These are phyloP conservation scores for Lactarius vividus DNA, from an alignment of 768 basidiomycete species.

Conservation along the genomic window DNA sequence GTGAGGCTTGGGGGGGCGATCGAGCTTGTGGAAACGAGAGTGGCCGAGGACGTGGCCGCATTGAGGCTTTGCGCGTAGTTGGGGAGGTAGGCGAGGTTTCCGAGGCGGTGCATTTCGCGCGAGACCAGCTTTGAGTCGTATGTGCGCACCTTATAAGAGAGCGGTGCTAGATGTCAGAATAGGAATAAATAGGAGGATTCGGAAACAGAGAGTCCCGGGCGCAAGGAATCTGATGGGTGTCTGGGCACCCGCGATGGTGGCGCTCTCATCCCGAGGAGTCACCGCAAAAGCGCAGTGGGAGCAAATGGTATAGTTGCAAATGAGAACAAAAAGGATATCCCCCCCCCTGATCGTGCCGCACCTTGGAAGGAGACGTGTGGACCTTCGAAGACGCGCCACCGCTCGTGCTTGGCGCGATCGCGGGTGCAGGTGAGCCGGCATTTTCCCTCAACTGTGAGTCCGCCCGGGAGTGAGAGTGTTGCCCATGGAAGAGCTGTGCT, in stretches of 20 bases:
- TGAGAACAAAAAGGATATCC: neutral
- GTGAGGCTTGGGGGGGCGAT: constrained; percentile 25
- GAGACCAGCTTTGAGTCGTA: constrained; percentile 80
- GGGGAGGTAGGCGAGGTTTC: constrained; percentile 54
- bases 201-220: neutral
- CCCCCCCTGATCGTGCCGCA: neutral
- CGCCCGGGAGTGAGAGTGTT: constrained; percentile 30
- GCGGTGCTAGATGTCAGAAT: neutral
- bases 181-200: neutral
- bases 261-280: neutral
- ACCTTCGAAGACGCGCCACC: constrained; percentile 35
- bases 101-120: constrained; percentile 83
- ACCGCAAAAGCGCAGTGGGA: neutral
- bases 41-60: constrained; percentile 47
- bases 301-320: neutral
- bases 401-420: constrained; percentile 28
- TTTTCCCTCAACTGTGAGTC: constrained; percentile 26
- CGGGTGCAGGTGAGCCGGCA: constrained; percentile 30
- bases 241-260: neutral
- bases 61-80: constrained; percentile 52
- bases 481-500: constrained; percentile 27
- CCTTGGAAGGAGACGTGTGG: constrained; percentile 26
- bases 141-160: constrained; percentile 52
- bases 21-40: constrained; percentile 35
- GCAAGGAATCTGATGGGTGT: neutral